Evolutionary conservation across 441 rosid species (phyloP).

Genomic region (Euphorbia schlechtendalii): DNA sequence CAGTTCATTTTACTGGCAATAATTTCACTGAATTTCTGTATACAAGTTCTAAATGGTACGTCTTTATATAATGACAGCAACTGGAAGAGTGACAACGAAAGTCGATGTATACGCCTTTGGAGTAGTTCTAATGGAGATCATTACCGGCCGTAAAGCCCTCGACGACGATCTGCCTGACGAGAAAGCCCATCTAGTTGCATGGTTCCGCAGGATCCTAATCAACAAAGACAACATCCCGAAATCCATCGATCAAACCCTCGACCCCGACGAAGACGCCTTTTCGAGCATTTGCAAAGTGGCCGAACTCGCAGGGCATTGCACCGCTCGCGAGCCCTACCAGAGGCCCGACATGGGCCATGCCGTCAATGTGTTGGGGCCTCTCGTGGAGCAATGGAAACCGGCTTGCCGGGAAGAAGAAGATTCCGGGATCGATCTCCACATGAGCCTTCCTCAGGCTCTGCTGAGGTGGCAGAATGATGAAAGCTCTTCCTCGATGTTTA

Average conservation of each 20-base stretch:
- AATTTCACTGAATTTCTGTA: no score
- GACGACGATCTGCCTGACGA: conserved; percentile 28
- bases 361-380: conserved; percentile 33
- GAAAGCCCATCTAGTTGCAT: conserved; percentile 33
- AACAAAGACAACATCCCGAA: conserved; percentile 29
- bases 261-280: conserved; percentile 28
- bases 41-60: no score
- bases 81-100: no score
- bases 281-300: conserved; percentile 33
- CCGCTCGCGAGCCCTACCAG: conserved; percentile 32
- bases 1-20: no score
- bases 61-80: no score
- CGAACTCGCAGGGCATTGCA: conserved; percentile 41
- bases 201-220: conserved; percentile 33
- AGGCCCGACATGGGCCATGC: conserved; percentile 46
- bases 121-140: conserved; percentile 37
- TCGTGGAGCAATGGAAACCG: conserved; percentile 41
- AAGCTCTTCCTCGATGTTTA: conserved; percentile 26
- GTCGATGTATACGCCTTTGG: conserved; percentile 40
- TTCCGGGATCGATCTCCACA: conserved; percentile 22
- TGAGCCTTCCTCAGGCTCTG: conserved; percentile 35
- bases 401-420: conserved; percentile 22
- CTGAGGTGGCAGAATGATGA: conserved; percentile 36
- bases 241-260: conserved; percentile 23
- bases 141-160: no score